These are phyloP conservation scores for Penicillium goetzii DNA, from an alignment of 495 filamentous ascomycete genomes.

Conservation along the genomic window DNA sequence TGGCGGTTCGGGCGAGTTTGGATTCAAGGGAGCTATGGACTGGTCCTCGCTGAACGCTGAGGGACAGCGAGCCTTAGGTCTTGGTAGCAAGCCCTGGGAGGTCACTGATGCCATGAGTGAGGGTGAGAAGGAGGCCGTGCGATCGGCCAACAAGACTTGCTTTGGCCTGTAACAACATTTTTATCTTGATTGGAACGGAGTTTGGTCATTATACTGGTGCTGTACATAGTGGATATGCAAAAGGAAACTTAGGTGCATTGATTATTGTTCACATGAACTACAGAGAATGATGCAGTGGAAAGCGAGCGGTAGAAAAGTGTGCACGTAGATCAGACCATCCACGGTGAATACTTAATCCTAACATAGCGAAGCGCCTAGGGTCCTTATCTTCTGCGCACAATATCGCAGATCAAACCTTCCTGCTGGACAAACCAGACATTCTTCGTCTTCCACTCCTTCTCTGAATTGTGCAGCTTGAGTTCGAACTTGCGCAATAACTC, in stretches of 20 bases:
- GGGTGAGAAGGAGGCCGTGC: conserved; percentile 61
- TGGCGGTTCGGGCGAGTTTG: conserved; percentile 52
- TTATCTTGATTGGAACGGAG: not conserved
- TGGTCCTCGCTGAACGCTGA: conserved; percentile 44
- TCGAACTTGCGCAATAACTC: conserved; percentile 71
- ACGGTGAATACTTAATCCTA: too few relatives aligned
- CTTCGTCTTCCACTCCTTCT: conserved; percentile 29
- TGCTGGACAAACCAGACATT: conserved; percentile 46
- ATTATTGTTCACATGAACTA: not conserved
- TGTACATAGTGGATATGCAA: not conserved
- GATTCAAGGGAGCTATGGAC: conserved; percentile 46
- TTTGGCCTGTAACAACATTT: conserved; percentile 31
- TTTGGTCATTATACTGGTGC: not conserved
- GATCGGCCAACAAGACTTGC: conserved; percentile 61
- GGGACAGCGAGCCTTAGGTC: conserved; percentile 63
- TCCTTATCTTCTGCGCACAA: conserved; percentile 12
- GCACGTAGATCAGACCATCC: too few relatives aligned
- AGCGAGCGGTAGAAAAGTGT: too few relatives aligned
- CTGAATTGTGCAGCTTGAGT: conserved; percentile 33
- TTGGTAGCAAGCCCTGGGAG: conserved; percentile 54
- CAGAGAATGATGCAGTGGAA: not conserved
- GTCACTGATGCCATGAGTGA: conserved; percentile 50
- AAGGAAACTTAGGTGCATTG: not conserved
- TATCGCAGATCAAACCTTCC: conserved; percentile 31
- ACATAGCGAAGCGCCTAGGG: too few relatives aligned